Conservation (phyloP, 768 basidiomycete genomes). For the Suillus hirtellus region DNA sequence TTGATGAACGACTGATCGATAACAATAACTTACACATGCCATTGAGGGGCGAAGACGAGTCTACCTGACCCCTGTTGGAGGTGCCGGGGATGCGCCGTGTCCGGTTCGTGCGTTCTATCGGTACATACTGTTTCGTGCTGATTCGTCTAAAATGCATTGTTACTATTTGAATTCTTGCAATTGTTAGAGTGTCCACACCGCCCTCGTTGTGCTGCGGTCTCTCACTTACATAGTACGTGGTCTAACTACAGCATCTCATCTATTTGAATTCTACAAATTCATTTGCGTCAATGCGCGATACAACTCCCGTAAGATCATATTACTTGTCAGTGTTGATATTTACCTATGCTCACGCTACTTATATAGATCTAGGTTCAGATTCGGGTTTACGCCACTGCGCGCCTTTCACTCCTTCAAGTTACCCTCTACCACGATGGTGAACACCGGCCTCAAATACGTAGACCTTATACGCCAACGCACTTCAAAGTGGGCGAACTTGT, state of each 20-base stretch:
- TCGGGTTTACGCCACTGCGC: not conserved
- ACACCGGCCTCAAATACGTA: slow-evolving; percentile 27
- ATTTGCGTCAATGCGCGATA: not conserved
- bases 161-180: not conserved
- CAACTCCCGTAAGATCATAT: not conserved
- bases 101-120: not conserved
- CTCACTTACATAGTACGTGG: not conserved
- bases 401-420: not conserved
- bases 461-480: slow-evolving; percentile 33
- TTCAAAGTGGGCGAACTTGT: slow-evolving; percentile 41
- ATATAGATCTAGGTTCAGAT: not conserved
- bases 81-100: not conserved
- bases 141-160: not conserved
- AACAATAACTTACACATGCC: not conserved
- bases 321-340: not conserved
- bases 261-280: not conserved
- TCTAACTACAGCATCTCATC: not conserved
- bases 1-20: not conserved
- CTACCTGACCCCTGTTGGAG: not conserved
- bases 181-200: not conserved
- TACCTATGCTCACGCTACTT: slow-evolving; percentile 2
- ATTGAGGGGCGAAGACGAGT: not conserved
- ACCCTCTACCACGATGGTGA: not conserved
- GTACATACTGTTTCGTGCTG: not conserved
- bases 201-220: not conserved